phyloP scores from a whole-genome alignment of 163 green algal genomes.

The Chlamydomonas reinhardtii region DNA sequence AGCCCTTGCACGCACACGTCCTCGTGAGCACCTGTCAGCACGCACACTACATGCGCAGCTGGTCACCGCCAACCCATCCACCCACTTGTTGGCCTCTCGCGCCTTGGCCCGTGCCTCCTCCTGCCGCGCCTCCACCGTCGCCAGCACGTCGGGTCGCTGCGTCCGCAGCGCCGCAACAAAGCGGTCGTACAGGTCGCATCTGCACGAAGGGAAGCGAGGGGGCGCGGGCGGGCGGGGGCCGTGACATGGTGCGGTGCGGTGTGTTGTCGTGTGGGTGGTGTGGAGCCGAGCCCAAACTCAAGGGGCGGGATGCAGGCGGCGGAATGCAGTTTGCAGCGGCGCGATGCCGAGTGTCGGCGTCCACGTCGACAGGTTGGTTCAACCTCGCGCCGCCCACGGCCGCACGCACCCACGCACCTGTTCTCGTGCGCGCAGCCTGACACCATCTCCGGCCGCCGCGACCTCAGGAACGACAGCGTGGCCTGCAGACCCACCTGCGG shows the following conservation, averaged over 20 bases:
- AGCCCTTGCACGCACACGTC: neutral
- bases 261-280: no score
- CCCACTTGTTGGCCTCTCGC: conserved; percentile 41
- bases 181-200: conserved; percentile 70
- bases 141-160: conserved; percentile 69
- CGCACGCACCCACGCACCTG: conserved; percentile 35
- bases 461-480: conserved; percentile 71
- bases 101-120: conserved; percentile 23
- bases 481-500: conserved; percentile 65
- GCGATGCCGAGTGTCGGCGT: no score
- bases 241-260: neutral
- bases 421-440: conserved; percentile 77
- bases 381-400: no score
- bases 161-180: conserved; percentile 74
- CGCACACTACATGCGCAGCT: no score
- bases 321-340: no score
- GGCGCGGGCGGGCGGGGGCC: neutral
- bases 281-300: no score
- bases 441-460: conserved; percentile 76
- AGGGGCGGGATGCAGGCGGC: no score
- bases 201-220: no score
- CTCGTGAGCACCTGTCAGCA: no score
- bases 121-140: conserved; percentile 41
- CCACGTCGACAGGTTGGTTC: no score
- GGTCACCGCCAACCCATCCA: no score